Conservation (phyloP, 768 basidiomycete species). For the Psilocybe sp. region DNA sequence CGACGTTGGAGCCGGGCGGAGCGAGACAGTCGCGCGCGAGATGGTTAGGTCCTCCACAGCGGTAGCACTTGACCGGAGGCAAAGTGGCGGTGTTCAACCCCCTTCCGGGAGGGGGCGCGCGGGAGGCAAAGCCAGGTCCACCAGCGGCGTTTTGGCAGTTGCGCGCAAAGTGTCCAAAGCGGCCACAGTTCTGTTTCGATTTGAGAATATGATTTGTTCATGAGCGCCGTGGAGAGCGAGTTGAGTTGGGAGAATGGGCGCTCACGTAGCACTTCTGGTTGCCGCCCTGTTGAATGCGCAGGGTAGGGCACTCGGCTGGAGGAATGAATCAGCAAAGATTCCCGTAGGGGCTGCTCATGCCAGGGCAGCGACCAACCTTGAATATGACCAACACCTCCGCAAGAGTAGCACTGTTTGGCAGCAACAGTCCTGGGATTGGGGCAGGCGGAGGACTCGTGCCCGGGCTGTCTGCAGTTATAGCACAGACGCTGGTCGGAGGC, state of each 20-base stretch:
- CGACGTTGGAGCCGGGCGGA: conserved; percentile 53
- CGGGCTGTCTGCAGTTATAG: conserved; percentile 94
- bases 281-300: conserved; percentile 62
- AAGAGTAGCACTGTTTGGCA: conserved; percentile 90
- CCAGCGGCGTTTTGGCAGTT: conserved; percentile 52
- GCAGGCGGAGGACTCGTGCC: conserved; percentile 88
- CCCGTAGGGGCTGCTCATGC: background rate
- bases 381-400: conserved; percentile 89
- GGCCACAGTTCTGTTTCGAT: conserved; percentile 64
- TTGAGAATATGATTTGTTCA: too few species aligned
- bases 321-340: conserved; percentile 1
- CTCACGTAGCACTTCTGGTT: conserved; percentile 86
- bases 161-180: conserved; percentile 81
- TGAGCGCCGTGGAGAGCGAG: too few species aligned
- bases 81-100: conserved; percentile 71
- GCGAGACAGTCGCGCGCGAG: conserved; percentile 89
- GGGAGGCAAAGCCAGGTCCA: conserved; percentile 54
- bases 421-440: conserved; percentile 79
- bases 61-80: conserved; percentile 85
- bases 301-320: conserved; percentile 75
- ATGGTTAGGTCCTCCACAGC: conserved; percentile 87
- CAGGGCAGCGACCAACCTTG: conserved; percentile 38
- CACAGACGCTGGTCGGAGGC: conserved; percentile 86
- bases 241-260: background rate
- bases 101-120: conserved; percentile 73